Percentiles rank a stretch among this genome's conserved stretches.
phyloP scores from a whole-genome alignment of 495 filamentous ascomycete species.

The Cryomyces minteri region DNA sequence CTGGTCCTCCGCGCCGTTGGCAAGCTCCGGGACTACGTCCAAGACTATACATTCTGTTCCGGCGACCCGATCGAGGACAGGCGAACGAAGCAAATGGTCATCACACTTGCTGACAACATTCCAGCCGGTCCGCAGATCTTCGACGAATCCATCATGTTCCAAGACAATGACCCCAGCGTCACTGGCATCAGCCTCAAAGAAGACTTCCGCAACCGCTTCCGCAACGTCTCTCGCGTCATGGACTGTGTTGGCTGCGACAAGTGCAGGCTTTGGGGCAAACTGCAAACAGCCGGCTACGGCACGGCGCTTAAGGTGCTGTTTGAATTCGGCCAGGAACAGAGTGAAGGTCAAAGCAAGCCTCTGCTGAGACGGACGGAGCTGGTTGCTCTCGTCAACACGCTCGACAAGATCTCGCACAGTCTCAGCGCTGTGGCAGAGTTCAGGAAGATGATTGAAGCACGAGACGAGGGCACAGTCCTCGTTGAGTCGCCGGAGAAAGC shows the following conservation, averaged over 20 bases:
- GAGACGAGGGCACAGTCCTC: conserved; percentile 18
- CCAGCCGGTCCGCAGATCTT: conserved; percentile 62
- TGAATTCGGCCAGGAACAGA: conserved; percentile 65
- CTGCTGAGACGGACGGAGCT: conserved; percentile 73
- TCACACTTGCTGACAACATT: conserved; percentile 45
- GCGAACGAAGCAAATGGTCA: conserved; percentile 60
- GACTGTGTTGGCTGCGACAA: conserved; percentile 99
- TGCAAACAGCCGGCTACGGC: conserved; percentile 92
- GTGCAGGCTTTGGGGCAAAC: conserved; percentile 92
- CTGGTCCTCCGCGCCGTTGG: conserved; percentile 74
- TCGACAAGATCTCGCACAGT: conserved; percentile 66
- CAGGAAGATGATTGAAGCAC: conserved; percentile 43
- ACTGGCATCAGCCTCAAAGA: conserved; percentile 55
- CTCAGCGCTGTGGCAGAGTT: conserved; percentile 60
- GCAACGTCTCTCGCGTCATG: conserved; percentile 91
- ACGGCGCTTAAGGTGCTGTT: conserved; percentile 91
- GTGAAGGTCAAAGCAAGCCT: conserved; percentile 48
- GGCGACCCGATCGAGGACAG: conserved; percentile 65
- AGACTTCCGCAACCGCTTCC: conserved; percentile 92
- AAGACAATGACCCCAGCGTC: conserved; percentile 30
- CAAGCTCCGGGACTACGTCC: conserved; percentile 74
- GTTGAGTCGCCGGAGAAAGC: conserved; percentile 1
- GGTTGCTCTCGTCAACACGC: conserved; percentile 85
- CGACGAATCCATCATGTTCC: conserved; percentile 90
- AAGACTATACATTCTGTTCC: conserved; percentile 78